Base-by-base conservation (phyloP, 1,284 basidiomycete genomes). In the Flammula alnicola region DNA sequence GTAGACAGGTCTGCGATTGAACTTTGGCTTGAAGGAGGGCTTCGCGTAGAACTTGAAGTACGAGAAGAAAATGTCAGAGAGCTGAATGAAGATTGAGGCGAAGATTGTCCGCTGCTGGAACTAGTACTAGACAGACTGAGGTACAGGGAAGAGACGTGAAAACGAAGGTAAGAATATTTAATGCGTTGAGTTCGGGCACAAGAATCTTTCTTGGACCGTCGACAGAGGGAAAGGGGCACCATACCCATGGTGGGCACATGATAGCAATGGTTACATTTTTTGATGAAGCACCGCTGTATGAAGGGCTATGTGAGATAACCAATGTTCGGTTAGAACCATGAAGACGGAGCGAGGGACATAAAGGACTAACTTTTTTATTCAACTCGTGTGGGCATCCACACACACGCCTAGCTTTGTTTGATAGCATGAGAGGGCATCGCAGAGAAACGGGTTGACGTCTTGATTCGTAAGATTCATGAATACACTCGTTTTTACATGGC, bases 1-100 rank as follows among this genome's bases (percentile, higher is more conserved):
- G 58, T 26, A 48, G 70, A 62, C 48, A 64, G 61, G 32, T 67
- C 64, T 35, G 67, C 56, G 40, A 67, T 58, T 29, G 70, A 73
- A 43, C 62, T 61, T 44, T 70, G 70, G 54, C 70, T 74, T 11
- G 74, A 72, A 20, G 72, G 67, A 33, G 75, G 67, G 53, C 71
- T 75, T 46, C 61, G 67, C 51, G 69, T 74, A 20, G 69, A 66
- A 22, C 61, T 64, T 19, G 67, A 65, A 23, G 62, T 61, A 37
- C 50, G 59, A 19, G 69, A 65, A 20, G 69, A 74, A 61, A 69
- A 71, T 11, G 63, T 60, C 45, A 63, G 55, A 14, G 71, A 72
- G 49, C 58, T 60, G 52, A 62, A 63, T 22, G 67, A 63, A 10
- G 71, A 70, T 36, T 65, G 70, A 23, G 76, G 68, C 1, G 76